phyloP scores from a whole-genome alignment of 1,139 yeast species.

The Magnusiomyces starmeri region DNA sequence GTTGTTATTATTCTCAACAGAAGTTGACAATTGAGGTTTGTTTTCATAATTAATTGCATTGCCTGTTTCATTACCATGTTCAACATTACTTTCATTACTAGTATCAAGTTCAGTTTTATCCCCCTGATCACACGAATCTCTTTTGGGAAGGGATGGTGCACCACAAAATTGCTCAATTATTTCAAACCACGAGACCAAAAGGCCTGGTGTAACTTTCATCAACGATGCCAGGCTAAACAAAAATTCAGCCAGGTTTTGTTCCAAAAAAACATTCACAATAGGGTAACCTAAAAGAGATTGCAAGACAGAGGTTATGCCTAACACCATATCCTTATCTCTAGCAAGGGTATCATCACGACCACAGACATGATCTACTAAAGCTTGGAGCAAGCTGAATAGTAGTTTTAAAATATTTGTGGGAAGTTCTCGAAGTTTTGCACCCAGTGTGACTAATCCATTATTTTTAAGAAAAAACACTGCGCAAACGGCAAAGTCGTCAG shows the following conservation, averaged over 20 bases:
- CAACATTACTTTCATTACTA: not conserved
- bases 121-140: too few relatives aligned
- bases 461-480: constrained; percentile 20
- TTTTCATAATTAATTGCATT: not conserved
- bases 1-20: not conserved
- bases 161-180: constrained; percentile 14
- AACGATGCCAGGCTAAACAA: constrained; percentile 20
- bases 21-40: not conserved
- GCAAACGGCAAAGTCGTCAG: constrained; percentile 14
- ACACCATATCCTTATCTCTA: constrained; percentile 17
- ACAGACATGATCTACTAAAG: constrained; percentile 17
- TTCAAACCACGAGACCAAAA: constrained; percentile 20
- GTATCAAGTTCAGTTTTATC: too few relatives aligned
- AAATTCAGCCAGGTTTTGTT: constrained; percentile 20
- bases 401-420: constrained; percentile 16
- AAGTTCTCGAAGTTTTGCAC: constrained; percentile 16
- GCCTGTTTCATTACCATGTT: not conserved
- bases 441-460: constrained; percentile 17
- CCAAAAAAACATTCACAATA: constrained; percentile 16
- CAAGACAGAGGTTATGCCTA: constrained; percentile 19
- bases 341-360: constrained; percentile 15
- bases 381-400: constrained; percentile 18
- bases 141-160: constrained; percentile 12
- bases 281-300: constrained; percentile 16
- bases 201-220: constrained; percentile 19